Conservation (phyloP, 228 moss, liverwort and hornwort genomes). For the Sphagnum fallax region DNA sequence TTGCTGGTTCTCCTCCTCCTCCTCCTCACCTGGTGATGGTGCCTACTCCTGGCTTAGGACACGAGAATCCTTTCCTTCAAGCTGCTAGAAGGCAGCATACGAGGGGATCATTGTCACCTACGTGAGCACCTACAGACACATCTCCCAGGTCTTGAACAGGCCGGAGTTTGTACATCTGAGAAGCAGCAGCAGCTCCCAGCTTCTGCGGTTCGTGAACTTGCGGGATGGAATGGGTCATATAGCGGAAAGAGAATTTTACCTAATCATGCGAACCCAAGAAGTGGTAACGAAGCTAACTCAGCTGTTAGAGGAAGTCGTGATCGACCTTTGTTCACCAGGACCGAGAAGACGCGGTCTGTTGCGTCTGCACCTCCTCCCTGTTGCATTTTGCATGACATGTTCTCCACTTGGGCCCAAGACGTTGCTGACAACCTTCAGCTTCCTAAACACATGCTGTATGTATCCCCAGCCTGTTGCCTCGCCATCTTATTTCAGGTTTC, state of each 20-base stretch:
- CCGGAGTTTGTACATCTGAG: too few species aligned
- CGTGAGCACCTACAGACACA: constrained; percentile 15
- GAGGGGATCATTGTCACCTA: constrained; percentile 21
- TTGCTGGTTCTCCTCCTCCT: too few species aligned
- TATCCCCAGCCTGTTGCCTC: constrained; percentile 6
- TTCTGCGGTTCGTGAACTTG: constrained; percentile 11
- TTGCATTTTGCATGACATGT: constrained; percentile 25
- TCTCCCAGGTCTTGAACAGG: constrained; percentile 5
- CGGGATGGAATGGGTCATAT: constrained; percentile 13
- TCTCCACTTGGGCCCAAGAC: constrained; percentile 24
- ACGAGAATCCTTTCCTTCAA: constrained; percentile 19
- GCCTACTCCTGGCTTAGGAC: constrained; percentile 6
- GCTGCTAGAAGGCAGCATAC: constrained; percentile 12
- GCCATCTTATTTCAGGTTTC: constrained; percentile 18
- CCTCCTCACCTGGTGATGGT: constrained; percentile 24
- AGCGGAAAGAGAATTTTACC: neutral
- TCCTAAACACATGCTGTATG: constrained; percentile 21
- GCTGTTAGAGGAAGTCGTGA: constrained; percentile 10
- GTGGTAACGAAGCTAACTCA: constrained; percentile 6
- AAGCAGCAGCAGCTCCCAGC: neutral
- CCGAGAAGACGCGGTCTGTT: constrained; percentile 16
- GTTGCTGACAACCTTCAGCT: constrained; percentile 19
- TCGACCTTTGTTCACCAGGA: constrained; percentile 11
- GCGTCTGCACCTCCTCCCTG: constrained; percentile 15
- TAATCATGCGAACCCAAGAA: neutral